Evolutionary conservation across 1,284 basidiomycete species (phyloP).

Genomic region (Bjerkandera adusta): DNA sequence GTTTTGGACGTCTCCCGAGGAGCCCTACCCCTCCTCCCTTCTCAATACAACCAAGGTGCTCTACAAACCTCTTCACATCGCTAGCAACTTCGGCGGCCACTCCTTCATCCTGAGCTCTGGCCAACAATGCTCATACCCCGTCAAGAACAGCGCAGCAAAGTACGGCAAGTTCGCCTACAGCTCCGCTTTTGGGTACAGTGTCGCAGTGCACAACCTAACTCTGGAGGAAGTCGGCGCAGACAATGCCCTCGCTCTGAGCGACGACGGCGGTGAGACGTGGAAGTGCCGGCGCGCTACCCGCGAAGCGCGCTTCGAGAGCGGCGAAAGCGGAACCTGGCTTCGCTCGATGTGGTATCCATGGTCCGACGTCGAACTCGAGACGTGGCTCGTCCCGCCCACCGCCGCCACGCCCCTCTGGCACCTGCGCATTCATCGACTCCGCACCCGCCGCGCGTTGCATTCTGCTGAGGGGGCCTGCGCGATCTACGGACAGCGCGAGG

Average conservation of each 20-base stretch:
- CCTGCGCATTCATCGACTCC: slow-evolving; percentile 64
- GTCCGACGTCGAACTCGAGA: slow-evolving; percentile 71
- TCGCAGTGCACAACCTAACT: slow-evolving; percentile 60
- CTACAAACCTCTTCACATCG: slow-evolving; percentile 67
- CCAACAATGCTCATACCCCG: slow-evolving; percentile 76
- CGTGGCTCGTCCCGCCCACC: slow-evolving; percentile 69
- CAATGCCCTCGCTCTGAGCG: slow-evolving; percentile 66
- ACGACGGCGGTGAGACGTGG: slow-evolving; percentile 70
- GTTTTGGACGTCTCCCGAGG: slow-evolving; percentile 68
- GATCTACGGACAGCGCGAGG: slow-evolving; percentile 64
- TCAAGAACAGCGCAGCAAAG: slow-evolving; percentile 76
- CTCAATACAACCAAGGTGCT: slow-evolving; percentile 44
- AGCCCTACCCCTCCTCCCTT: slow-evolving; percentile 52
- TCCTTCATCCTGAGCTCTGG: slow-evolving; percentile 74
- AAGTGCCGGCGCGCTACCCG: slow-evolving; percentile 61
- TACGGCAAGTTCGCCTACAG: slow-evolving; percentile 79
- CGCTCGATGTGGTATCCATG: slow-evolving; percentile 74
- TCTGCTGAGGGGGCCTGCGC: slow-evolving; percentile 74
- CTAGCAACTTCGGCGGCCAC: slow-evolving; percentile 59
- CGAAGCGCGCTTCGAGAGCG: slow-evolving; percentile 60
- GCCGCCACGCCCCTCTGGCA: slow-evolving; percentile 62
- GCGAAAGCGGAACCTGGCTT: slow-evolving; percentile 57
- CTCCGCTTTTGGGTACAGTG: slow-evolving; percentile 73
- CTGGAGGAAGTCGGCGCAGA: slow-evolving; percentile 73
- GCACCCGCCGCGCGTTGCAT: slow-evolving; percentile 44